Evolutionary conservation across 139 green algal species (phyloP).

Genomic region (Spirogloea muscicola): DNA sequence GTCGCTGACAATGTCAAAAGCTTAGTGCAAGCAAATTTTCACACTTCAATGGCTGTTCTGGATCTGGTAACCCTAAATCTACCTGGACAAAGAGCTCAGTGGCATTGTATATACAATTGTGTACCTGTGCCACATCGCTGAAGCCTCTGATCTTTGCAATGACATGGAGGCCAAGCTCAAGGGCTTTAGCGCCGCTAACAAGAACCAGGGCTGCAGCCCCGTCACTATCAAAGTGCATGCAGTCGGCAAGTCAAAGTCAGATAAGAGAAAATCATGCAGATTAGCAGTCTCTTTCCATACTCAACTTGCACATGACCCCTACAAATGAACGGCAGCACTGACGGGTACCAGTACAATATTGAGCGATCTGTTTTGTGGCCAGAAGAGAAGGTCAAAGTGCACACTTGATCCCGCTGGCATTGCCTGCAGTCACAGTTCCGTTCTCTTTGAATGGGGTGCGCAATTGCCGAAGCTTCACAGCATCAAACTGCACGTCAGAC

Average conservation of each 20-base stretch:
- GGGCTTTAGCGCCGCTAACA: conserved; percentile 46
- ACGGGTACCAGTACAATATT: neutral
- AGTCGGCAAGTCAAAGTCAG: neutral
- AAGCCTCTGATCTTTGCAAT: conserved; percentile 64
- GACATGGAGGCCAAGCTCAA: conserved; percentile 54
- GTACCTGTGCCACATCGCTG: conserved; percentile 63
- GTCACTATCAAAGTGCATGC: conserved; percentile 54
- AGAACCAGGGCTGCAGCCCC: conserved; percentile 84
- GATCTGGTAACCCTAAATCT: too few relatives aligned
- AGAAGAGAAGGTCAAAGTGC: neutral
- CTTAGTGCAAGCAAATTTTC: too few relatives aligned
- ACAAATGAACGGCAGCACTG: neutral
- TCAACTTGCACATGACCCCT: too few relatives aligned
- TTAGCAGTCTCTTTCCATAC: neutral
- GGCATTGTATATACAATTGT: too few relatives aligned
- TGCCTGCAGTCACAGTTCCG: conserved; percentile 78
- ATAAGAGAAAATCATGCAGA: neutral
- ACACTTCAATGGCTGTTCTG: too few relatives aligned
- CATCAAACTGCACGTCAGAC: conserved; percentile 25
- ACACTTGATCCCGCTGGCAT: conserved; percentile 71
- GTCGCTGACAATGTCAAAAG: too few relatives aligned
- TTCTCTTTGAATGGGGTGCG: conserved; percentile 68
- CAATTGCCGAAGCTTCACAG: conserved; percentile 71
- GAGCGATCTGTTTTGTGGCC: neutral
- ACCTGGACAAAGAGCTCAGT: too few relatives aligned